Base-by-base conservation (phyloP, 129 eudicot species). In the Flaveria robusta region DNA sequence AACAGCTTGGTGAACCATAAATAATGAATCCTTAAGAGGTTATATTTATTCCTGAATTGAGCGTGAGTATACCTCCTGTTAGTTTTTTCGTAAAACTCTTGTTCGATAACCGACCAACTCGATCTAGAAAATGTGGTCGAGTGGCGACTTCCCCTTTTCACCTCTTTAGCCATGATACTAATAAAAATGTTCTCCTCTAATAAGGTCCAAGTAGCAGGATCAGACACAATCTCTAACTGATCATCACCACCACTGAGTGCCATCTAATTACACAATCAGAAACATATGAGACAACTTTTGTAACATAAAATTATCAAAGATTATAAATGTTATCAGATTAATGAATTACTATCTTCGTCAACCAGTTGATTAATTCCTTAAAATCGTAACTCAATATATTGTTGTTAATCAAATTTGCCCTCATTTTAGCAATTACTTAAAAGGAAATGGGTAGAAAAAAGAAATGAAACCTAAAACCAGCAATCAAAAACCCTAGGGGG, bases 201-300 rank as follows among this genome's bases (percentile, higher is more conserved):
- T 60, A 76, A 60, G 60, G 76, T 66, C 84, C 80, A 81, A 3
- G 80, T 74, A 19, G 84, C 84, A 67, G 76, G 81, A 43, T 81
- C 84, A 56, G 84, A 52, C 22, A 66, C 31, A 55, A 4, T 29
- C 74, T 81, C 84, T 55, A 74, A 54, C 52, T 56, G 60, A 19
- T 68, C 80, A 37, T 70, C 80, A n/a, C 51, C 46, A 74, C 68
- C 12, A 4, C 22, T 20, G 5, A 55, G 59, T 42, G 47, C 68
- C 81, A 77, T 77, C 67, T 55, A 77, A 68, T 74, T 27, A 55
- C 29, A 45, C 31, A 77, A 39, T 23, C 26, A 55, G 2, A 26
- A 16, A 47, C 5, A 23, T 47, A 71, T 71, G 29, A 51, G 18
- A 22, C 26, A 18, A 3, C 0, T 27, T 16, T 26, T 70, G 43